phyloP scores from a whole-genome alignment of 495 filamentous ascomycete species.

The Penicillium ochrochloron region DNA sequence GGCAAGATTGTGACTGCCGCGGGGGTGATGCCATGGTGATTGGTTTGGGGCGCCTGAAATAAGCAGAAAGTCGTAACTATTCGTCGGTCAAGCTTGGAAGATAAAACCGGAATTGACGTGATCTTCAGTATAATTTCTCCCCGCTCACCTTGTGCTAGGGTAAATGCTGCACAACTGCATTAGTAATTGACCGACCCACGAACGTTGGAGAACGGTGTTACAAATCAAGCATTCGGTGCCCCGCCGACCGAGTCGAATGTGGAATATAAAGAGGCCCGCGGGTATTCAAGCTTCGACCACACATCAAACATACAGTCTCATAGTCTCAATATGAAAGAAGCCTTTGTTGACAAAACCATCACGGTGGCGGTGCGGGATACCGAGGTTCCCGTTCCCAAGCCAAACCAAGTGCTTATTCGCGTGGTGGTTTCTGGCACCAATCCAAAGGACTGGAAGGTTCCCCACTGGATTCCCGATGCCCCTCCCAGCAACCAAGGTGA shows the following conservation, averaged over 20 bases:
- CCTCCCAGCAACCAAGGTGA: slow-evolving; percentile 63
- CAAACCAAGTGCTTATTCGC: slow-evolving; percentile 70
- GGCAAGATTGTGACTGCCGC: slow-evolving; percentile 36
- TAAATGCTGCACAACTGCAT: background rate
- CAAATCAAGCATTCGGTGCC: background rate
- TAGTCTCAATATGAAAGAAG: slow-evolving; percentile 64
- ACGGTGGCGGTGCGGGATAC: slow-evolving; percentile 66
- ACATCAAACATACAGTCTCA: background rate
- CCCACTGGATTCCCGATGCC: slow-evolving; percentile 29
- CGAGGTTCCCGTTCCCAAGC: slow-evolving; percentile 62
- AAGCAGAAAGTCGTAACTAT: background rate
- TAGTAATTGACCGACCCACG: slow-evolving; percentile 1
- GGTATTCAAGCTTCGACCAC: background rate
- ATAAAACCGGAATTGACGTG: background rate
- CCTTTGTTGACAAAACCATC: slow-evolving; percentile 55
- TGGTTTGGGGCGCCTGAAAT: background rate
- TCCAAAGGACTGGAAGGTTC: slow-evolving; percentile 79
- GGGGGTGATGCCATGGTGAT: slow-evolving; percentile 16
- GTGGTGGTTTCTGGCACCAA: slow-evolving; percentile 72
- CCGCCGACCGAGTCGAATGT: background rate
- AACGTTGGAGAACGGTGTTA: background rate
- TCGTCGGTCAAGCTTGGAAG: background rate
- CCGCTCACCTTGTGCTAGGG: background rate
- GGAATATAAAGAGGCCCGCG: background rate
- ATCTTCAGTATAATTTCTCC: background rate